Base-by-base conservation (phyloP, 2,329 filamentous ascomycete genomes). In the Trichothecium sympodiale region DNA sequence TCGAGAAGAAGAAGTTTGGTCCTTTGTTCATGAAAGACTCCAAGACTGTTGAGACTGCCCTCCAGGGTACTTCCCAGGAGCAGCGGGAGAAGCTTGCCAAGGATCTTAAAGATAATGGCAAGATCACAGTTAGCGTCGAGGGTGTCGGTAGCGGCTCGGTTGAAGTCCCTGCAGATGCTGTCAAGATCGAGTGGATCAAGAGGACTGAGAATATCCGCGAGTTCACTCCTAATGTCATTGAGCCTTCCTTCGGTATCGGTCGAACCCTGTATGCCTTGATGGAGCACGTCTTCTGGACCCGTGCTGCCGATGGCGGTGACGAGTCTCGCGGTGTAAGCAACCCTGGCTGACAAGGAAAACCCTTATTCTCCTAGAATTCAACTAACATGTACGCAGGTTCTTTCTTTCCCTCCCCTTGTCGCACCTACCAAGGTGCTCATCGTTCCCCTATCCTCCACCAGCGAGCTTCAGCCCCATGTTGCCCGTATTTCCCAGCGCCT, bases 231-330 rank as follows among this genome's bases (percentile, higher is more conserved):
- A 95, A 95, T 54, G 87, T 94, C 33, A 93, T 96, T 48, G 91
- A 98, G 65, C 91, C 89, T 2, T 96, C 89, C 1, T 98, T 96
- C 51, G 89, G 89, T 68, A 94, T 96, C 52, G 91, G 89, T 41
- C 78, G 89, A 49, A 95, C 96, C 43, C 67, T 96, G 39, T 96
- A 94, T 67, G 80, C 83, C 41, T 66, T 98, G 51, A 83, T 94
- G 54, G 91, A 98, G 66, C 91, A 98, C 63, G 79, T 75, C 56
- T 98, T 88, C 74, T 98, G 91, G 89, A 85, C 80, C 36, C 83
- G 91, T 44, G 69, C 56, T 37, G 69, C 56, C 40, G 74, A 62
- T 8, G 58, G 77, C 35, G 80, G 59, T 36, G 75, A 64, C 34
- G 87, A 91, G 57, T 80, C 86, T 36, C 83, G 88, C 56, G 82